phyloP scores from a whole-genome alignment of 768 basidiomycete genomes.

The Russula virescens region DNA sequence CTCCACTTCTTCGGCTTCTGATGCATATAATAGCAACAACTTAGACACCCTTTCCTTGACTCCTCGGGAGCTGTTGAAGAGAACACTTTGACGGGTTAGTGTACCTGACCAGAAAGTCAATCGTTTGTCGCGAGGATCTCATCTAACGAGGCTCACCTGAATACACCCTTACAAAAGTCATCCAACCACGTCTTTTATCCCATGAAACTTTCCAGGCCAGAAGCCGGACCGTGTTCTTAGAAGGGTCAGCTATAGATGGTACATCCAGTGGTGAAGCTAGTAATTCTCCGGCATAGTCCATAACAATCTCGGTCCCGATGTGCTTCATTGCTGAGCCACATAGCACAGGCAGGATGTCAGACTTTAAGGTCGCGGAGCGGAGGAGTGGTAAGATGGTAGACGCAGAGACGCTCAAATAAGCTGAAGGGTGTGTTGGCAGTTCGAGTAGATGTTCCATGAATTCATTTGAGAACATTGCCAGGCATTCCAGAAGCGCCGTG shows the following conservation, averaged over 20 bases:
- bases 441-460: constrained; percentile 69
- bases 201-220: constrained; percentile 88
- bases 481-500: constrained; percentile 63
- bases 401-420: constrained; percentile 58
- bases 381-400: constrained; percentile 55
- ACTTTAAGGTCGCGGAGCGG: constrained; percentile 58
- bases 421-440: constrained; percentile 49
- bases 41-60: constrained; percentile 71
- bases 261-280: constrained; percentile 75
- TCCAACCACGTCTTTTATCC: constrained; percentile 82
- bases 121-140: neutral
- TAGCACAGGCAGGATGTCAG: constrained; percentile 68
- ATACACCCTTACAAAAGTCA: constrained; percentile 88
- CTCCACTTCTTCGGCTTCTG: constrained; percentile 70
- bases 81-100: constrained; percentile 51
- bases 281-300: constrained; percentile 79
- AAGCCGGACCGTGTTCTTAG: constrained; percentile 49
- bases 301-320: constrained; percentile 72
- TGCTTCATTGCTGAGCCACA: constrained; percentile 80
- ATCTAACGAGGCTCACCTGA: constrained; percentile 49
- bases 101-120: constrained; percentile 44
- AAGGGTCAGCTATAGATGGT: constrained; percentile 38
- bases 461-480: constrained; percentile 75
- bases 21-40: constrained; percentile 73
- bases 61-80: constrained; percentile 63